phyloP scores from a whole-genome alignment of 192 early-diverging fungal species.

The Podila horticola region DNA sequence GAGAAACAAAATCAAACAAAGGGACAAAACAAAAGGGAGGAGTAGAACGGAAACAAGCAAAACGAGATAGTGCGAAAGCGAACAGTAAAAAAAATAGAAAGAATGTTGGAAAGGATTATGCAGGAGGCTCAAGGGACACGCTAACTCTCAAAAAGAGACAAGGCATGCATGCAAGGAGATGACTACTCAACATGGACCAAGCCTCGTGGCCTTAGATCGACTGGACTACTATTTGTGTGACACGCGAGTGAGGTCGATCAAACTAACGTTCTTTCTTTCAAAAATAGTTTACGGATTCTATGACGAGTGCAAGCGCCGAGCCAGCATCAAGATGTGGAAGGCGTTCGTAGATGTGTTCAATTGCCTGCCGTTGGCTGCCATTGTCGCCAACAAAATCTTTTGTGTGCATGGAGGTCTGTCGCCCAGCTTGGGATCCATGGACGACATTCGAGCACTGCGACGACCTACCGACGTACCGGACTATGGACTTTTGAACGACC shows the following conservation, averaged over 20 bases:
- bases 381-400: slow-evolving; percentile 94
- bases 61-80: not conserved
- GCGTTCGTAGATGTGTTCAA: slow-evolving; percentile 94
- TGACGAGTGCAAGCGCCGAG: slow-evolving; percentile 95
- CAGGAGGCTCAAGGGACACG: not conserved
- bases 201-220: too few relatives aligned
- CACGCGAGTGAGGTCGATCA: too few relatives aligned
- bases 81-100: not conserved
- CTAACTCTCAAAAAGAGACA: not conserved
- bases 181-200: too few relatives aligned
- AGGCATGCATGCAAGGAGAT: too few relatives aligned
- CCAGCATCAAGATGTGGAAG: slow-evolving; percentile 90
- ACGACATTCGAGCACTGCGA: slow-evolving; percentile 82
- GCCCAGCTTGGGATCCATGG: slow-evolving; percentile 80
- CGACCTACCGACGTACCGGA: slow-evolving; percentile 93
- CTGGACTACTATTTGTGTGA: too few relatives aligned
- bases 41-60: not conserved
- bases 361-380: slow-evolving; percentile 88
- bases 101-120: not conserved
- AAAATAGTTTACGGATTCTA: slow-evolving; percentile 90
- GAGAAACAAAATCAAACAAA: not conserved
- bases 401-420: slow-evolving; percentile 97
- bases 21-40: not conserved
- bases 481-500: slow-evolving; percentile 89
- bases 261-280: not conserved